Base-by-base conservation (phyloP, 2,329 filamentous ascomycete species). In the Paecilomyces variotii region DNA sequence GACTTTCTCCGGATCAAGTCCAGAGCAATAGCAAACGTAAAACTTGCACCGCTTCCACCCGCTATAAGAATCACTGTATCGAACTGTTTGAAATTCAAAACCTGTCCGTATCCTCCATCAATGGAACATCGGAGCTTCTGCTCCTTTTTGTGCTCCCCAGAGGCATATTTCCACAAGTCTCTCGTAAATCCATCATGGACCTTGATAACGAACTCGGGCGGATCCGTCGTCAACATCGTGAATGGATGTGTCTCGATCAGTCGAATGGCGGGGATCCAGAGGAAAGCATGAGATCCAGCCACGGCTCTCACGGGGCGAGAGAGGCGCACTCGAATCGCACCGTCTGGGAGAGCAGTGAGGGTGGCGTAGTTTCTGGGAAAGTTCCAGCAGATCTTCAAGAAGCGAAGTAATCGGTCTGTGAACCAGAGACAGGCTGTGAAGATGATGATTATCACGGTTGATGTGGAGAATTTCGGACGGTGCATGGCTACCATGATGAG, bases 211-310 rank as follows among this genome's bases (percentile, higher is more conserved):
- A 66, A 63, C 28, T 65, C 61, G 34, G 49, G 56, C 1, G 63
- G 60, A 3, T 61, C 57, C 4, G 51, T 57, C 0, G 60, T 61
- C 1, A 65, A 32, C n/a, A 64, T 32, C 2, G 63, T 66, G 26
- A 66, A 65, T 1, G 62, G 64, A 61, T 88, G 86, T 1, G 81
- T 84, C 69, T 87, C 82, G 19, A 81, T 72, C 1, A 74, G 63
- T 9, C 84, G 80, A 54, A 87, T 78, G 3, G 73, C 73, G 0
- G 85, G 86, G 5, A 87, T 79, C 83, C 84, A 87, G 30, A 88
- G 70, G 65, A 86, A 87, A 63, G 82, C 84, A 66, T 88, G 85
- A 61, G 82, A 82, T 1, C 84, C 85, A 0, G 84, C 78, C 1
- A 72, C 68, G 0, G 80, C 79, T 2, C 72, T 70, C 0, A 76